Base-by-base conservation (phyloP, 2,329 filamentous ascomycete species). In the Thelonectria olida region DNA sequence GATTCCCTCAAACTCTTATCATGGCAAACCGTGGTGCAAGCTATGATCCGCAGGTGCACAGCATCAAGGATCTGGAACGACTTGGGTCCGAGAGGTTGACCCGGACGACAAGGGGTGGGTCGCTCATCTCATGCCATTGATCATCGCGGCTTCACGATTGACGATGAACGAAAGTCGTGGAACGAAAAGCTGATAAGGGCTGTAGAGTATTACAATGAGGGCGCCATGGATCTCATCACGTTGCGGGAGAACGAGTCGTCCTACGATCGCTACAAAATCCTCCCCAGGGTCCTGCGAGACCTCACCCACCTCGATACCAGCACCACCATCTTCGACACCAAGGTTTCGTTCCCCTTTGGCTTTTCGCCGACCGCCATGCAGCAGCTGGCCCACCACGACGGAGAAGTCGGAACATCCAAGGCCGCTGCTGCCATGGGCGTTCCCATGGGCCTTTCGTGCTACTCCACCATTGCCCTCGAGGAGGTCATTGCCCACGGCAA, bases 291-390 rank as follows among this genome's bases (percentile, higher is more conserved):
- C 17, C 47, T 64, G n/a, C 45, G 54, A 2, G 51, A 64, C 15
- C 45, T 64, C 38, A 49, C 62, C 13, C n/a, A 50, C n/a, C 54
- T 64, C 23, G 59, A 62, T 42, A 58, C 54, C 19, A 54, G 27
- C 45, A 59, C 62, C 42, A 52, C 51, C 19, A 54, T 58, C 23
- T 58, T 64, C 17, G 62, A 54, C 7, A 58, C 45, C 34, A 64
- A 62, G 42, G 51, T 64, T 13, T 34, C 51, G 4, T 62, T 64
- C 4, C 62, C 62, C n/a, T 62, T 64, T 15, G 62, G 62, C 39
- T 64, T 64, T 19, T 58, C 62, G 5, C 62, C 62, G 0, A 58
- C 59, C 1, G 62, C 62, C 10, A 65, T 63, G 60, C 62, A 63
- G 20, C 51, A 62, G 28, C 39, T 63, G n/a, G 62, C 62, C 1